These are phyloP conservation scores for Rhodocollybia butyracea DNA, from an alignment of 768 basidiomycete species.

Conservation along the genomic window DNA sequence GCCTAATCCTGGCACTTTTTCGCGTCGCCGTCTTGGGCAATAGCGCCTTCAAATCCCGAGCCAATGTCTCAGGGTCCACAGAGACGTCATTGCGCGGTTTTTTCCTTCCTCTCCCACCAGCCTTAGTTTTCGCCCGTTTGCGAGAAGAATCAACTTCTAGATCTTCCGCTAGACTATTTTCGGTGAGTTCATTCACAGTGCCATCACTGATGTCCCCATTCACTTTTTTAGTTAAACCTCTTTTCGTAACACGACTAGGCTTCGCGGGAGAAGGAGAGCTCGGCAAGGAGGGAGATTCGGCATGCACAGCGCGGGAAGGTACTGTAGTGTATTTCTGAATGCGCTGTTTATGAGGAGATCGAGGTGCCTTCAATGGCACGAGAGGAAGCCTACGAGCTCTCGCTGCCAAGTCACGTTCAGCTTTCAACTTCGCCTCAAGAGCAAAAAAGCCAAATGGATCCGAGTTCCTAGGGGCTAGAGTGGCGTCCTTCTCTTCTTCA, in stretches of 20 bases:
- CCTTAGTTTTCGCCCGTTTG: not conserved
- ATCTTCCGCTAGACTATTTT: not conserved
- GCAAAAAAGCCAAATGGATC: constrained; percentile 61
- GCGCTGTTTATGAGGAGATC: constrained; percentile 9
- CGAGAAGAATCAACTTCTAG: not conserved
- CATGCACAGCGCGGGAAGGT: not conserved
- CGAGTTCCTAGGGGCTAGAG: constrained; percentile 19
- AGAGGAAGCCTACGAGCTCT: not conserved
- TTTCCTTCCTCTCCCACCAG: not conserved
- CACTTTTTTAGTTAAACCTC: not conserved
- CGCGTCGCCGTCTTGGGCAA: constrained; percentile 6
- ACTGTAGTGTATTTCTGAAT: not conserved
- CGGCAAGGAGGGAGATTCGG: not conserved
- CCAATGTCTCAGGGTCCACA: not conserved
- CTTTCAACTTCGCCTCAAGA: constrained; percentile 48
- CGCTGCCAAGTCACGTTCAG: constrained; percentile 24
- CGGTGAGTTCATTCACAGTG: not conserved
- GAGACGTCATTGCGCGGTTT: not conserved
- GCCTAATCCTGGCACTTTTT: not conserved
- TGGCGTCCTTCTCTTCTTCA: not conserved
- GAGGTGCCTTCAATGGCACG: not conserved
- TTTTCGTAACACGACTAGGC: not conserved
- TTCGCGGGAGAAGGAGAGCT: constrained; percentile 11
- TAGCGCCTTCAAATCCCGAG: constrained; percentile 4
- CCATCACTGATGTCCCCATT: not conserved